Evolutionary conservation across 1,284 basidiomycete species (phyloP), one percentile per base, ranked within the genome.

Genomic region (Apiotrichum domesticum): DNA sequence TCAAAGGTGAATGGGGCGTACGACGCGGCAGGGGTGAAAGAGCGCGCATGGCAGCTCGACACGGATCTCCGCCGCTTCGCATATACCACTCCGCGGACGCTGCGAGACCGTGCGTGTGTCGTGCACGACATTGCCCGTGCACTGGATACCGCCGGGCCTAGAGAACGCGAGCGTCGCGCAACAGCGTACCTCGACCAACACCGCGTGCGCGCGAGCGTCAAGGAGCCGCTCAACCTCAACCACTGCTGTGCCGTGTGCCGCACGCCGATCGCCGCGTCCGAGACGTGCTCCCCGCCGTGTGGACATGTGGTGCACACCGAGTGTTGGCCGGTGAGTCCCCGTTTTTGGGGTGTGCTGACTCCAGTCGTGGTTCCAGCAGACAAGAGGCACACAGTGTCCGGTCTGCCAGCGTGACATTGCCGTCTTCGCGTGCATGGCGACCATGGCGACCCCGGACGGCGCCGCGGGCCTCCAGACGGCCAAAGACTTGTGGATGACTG

Each of bases 401-500:
- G 14, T 13, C 3, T 49, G 47, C 21, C 21, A 9, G 9, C 35
- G 47, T 2, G 47, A 49, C 10, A 14, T 49, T 14, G 47, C 35
- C 15, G 35, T 49, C 9, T 49, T n/a, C 10, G 47, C 47, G 3
- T 49, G 47, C 35, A 49, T 49, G 47, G 35, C 35, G 6, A 10
- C 32, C 14, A 14, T 47, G 2, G 47, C 35, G 3, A n/a, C 21
- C 3, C 21, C 21, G 21, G 21, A 21, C 21, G 47, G 21, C 14
- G 5, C n/a, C 6, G 15, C 29, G 9, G 35, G 35, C 3, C n/a
- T 40, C 11, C 34, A 35, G 46, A 14, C 37, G 47, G 32, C 40
- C 15, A 49, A 49, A 35, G 47, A 40, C n/a, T 29, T 49, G 47
- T 49, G 47, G 47, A n/a, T 49, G 35, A 49, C 47, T 1, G 35